phyloP scores from a whole-genome alignment of 768 basidiomycete species.

The Boletus vinaceobasis region DNA sequence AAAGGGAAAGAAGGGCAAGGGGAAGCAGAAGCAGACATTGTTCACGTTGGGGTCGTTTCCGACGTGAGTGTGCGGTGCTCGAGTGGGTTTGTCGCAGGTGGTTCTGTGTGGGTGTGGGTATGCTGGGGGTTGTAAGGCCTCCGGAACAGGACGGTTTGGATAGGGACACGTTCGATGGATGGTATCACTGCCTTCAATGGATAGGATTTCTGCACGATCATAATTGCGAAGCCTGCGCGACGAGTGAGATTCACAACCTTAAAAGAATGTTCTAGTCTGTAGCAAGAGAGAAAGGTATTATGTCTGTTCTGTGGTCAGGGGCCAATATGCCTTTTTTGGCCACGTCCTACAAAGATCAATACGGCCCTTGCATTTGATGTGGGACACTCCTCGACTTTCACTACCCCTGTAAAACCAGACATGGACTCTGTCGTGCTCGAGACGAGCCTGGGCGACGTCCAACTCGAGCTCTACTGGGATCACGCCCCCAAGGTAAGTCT shows the following conservation, averaged over 20 bases:
- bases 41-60: slow-evolving; percentile 62
- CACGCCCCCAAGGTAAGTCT: slow-evolving; percentile 71
- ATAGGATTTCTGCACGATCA: not conserved
- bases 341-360: not conserved
- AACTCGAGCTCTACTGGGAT: slow-evolving; percentile 89
- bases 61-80: slow-evolving; percentile 14
- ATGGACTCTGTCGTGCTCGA: slow-evolving; percentile 65
- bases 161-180: not conserved
- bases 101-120: not conserved
- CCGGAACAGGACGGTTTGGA: no score
- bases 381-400: not conserved
- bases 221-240: not conserved
- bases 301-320: not conserved
- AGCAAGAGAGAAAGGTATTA: not conserved
- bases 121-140: no score
- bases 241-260: not conserved
- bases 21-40: slow-evolving; percentile 81
- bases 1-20: slow-evolving; percentile 74
- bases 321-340: not conserved
- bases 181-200: not conserved
- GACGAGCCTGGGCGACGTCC: slow-evolving; percentile 82
- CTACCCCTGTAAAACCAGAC: not conserved
- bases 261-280: not conserved
- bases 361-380: not conserved
- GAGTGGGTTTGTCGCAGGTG: not conserved